Conservation (phyloP, 805 yeast genomes). For the Kodamaea hsintzibuensis region DNA sequence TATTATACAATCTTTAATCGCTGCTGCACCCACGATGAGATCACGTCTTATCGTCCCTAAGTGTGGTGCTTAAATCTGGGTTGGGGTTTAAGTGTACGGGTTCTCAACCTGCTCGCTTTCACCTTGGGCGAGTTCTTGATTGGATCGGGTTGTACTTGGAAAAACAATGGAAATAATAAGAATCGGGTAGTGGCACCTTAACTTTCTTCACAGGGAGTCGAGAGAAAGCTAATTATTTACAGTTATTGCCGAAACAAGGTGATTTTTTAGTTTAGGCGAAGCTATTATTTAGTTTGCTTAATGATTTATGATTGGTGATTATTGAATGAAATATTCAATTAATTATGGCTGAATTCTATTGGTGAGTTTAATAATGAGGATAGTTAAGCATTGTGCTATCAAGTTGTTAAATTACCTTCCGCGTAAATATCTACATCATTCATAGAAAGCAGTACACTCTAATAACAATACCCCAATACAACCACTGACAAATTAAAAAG, state of each 20-base stretch:
- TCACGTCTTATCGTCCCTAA: constrained; percentile 1
- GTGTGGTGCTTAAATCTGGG: neutral
- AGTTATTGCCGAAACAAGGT: neutral
- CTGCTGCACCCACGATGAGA: neutral
- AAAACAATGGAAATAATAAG: neutral
- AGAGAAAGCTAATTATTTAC: neutral
- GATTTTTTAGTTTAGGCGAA: neutral
- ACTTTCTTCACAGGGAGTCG: neutral
- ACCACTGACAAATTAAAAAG: no score
- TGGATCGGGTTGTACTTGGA: neutral
- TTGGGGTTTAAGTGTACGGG: neutral
- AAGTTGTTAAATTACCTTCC: no score
- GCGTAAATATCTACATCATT: no score
- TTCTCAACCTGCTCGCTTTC: neutral
- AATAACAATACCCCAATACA: neutral
- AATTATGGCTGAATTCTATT: no score
- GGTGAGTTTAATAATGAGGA: no score
- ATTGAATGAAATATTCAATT: no score
- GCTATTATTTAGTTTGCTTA: neutral
- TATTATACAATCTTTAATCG: neutral
- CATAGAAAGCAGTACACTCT: no score
- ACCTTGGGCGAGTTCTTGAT: neutral
- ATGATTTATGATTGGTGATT: neutral
- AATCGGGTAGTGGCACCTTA: neutral
- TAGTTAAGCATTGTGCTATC: no score